Base-by-base conservation (phyloP, 331 rosid species). In the Quercus lobata region DNA sequence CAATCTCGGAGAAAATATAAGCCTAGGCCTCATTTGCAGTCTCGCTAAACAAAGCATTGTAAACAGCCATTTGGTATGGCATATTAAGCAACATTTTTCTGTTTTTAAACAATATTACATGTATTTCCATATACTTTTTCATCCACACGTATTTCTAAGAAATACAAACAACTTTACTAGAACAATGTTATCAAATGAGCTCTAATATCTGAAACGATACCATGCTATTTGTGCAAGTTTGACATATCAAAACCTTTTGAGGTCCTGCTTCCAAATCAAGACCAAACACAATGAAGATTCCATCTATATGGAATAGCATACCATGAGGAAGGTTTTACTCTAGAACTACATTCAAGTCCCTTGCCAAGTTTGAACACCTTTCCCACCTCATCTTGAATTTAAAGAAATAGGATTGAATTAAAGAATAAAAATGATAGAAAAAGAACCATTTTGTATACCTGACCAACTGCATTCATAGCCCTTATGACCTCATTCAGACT, bases 401-500 rank as follows among this genome's bases (percentile, higher is more conserved):
- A 53, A 44, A 76, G 69, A 58, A 56, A 58, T 44, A 74, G 55
- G 24, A 66, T n/a, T 30, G 77, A n/a, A 44, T 44, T 22, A 55
- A 29, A 19, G 60, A 70, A 49, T 37, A 35, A 32, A 10, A 44
- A 37, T 19, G 14, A 30, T 6, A 70, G 72, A 32, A 49, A 49
- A 24, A 81, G 76, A 75, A 63, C 44, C 5, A 72, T 35, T n/a
- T 61, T 76, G 75, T 93, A 79, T 84, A 92, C 98, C 91, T 90
- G 93, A 76, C 98, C 98, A 52, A 94, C 90, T 21, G 90, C 97
- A 78, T 86, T 94, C 79, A 94, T 82, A 75, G 94, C 87, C 85
- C 90, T 91, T 97, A 92, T 92, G 37, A 94, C 97, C 79, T 92
- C 94, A 52, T 86, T 88, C 82, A 94, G 82, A 82, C 88, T 89